Percentiles rank a stretch among this genome's conserved stretches.
These are phyloP conservation scores for Arthrobotrys iridis DNA, from an alignment of 2,329 filamentous ascomycete species.

Conservation along the genomic window DNA sequence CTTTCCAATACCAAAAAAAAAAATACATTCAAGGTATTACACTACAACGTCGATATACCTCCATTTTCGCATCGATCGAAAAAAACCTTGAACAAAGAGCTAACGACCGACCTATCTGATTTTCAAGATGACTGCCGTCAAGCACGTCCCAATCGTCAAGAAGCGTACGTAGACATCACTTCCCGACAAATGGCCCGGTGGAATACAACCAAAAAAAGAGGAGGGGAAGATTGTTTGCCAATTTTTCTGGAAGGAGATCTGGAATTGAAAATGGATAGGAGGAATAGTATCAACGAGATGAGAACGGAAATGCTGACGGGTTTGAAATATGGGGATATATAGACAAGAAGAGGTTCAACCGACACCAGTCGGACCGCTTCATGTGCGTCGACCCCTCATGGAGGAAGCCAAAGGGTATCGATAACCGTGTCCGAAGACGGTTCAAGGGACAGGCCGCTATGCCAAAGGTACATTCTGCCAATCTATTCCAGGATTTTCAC, in stretches of 20 bases:
- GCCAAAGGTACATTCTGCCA: conserved; percentile 83
- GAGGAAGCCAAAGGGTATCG: conserved; percentile 99
- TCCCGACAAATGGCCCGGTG: conserved; percentile 45
- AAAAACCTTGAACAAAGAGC: neutral
- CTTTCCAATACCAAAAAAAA: conserved; percentile 5
- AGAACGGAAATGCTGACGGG: conserved; percentile 59
- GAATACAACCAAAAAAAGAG: neutral
- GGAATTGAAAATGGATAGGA: neutral
- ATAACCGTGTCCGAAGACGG: conserved; percentile 95
- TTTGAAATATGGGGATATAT: conserved; percentile 59
- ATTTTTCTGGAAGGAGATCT: neutral
- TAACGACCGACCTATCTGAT: conserved; percentile 8
- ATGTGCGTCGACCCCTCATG: conserved; percentile 89
- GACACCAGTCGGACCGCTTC: conserved; percentile 98
- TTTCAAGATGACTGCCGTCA: conserved; percentile 93
- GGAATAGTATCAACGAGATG: neutral
- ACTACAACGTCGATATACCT: conserved; percentile 10
- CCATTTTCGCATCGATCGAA: neutral
- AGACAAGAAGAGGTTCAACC: conserved; percentile 94
- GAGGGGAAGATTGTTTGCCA: neutral
- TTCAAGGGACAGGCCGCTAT: conserved; percentile 96
- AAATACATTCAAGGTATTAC: conserved; percentile 46
- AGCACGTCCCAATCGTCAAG: conserved; percentile 99
- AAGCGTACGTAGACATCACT: conserved; percentile 80
- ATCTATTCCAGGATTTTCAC: neutral